Conservation (phyloP, 306 rosid genomes). For the Cucurbita moschata region DNA sequence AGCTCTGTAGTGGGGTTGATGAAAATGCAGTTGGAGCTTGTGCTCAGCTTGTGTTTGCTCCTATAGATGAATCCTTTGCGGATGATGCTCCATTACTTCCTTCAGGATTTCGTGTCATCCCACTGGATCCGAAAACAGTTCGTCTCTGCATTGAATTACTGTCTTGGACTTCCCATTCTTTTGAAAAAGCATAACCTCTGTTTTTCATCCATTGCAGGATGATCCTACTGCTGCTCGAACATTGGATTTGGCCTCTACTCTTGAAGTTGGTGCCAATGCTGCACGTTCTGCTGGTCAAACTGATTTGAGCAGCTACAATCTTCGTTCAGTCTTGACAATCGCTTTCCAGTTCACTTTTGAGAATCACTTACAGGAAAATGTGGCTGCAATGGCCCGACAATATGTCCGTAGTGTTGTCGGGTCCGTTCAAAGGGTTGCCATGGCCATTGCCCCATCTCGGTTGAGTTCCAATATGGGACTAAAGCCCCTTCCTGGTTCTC, state of each 20-base stretch:
- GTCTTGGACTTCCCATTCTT: not conserved
- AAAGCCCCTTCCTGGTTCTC: slow-evolving; percentile 70
- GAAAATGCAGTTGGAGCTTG: slow-evolving; percentile 80
- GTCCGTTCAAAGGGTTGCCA: slow-evolving; percentile 94
- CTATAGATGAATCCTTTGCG: slow-evolving; percentile 89
- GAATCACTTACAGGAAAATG: slow-evolving; percentile 71
- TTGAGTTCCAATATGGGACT: slow-evolving; percentile 51
- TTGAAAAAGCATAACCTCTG: not conserved
- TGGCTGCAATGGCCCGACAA: slow-evolving; percentile 98
- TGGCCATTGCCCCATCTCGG: slow-evolving; percentile 87
- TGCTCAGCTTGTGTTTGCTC: slow-evolving; percentile 95
- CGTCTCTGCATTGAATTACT: not conserved
- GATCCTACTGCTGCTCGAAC: slow-evolving; percentile 51
- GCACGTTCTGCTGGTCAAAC: slow-evolving; percentile 45
- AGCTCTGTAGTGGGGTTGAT: slow-evolving; percentile 89
- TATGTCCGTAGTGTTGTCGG: slow-evolving; percentile 85
- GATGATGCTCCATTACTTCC: slow-evolving; percentile 88
- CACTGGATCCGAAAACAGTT: slow-evolving; percentile 82
- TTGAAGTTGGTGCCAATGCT: slow-evolving; percentile 66
- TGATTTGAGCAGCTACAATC: slow-evolving; percentile 45
- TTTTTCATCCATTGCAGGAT: slow-evolving; percentile 33
- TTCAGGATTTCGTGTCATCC: slow-evolving; percentile 91
- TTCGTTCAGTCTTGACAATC: slow-evolving; percentile 76
- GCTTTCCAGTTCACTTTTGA: slow-evolving; percentile 92
- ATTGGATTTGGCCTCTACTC: slow-evolving; percentile 79